Evolutionary conservation across 176 grass and related monocot species (phyloP), one percentile per base, ranked within the genome.

Genomic region (Eleusine indica): DNA sequence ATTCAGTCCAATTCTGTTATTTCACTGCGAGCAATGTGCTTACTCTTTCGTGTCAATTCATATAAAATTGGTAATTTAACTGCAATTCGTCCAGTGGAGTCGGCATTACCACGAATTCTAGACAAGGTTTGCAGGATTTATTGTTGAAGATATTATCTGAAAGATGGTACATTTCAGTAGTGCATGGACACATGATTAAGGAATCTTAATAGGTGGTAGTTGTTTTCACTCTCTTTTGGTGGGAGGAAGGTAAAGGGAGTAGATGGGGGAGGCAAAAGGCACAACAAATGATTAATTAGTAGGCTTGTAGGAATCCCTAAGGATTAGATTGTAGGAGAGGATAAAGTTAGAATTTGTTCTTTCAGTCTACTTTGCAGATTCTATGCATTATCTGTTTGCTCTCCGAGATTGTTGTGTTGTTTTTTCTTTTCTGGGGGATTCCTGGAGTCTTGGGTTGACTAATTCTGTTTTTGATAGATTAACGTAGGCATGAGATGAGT

Each of bases 141-240:
- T 9, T 75, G 9, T 39, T 74, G 82, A 41, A 66, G 71, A 65
- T 64, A 65, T 85, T 85, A 82, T 38, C 77, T 85, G 82, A 89
- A 80, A 80, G 22, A 74, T 44, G 54, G 30, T 73, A 75, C 75
- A 79, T 79, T 74, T 79, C 73, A 62, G 56, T 81, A 41, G 75
- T 80, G 80, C 40, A 75, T 64, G 74, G 68, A 87, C 80, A 83
- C 88, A 90, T 90, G 88, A 18, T 79, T 83, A 70, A 54, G 75
- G 88, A 90, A 87, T 90, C 84, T 83, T 87, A 74, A 19, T 57
- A 39, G 68, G 69, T 87, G 69, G 35, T 0, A 7, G 42, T 76
- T 79, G 71, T 79, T 82, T 74, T 63, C 51, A 39, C 40, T 78
- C 65, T 67, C 68, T 74, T 90, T 79, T 69, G 30, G 18, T 68